phyloP scores from a whole-genome alignment of 2,329 filamentous ascomycete species.

The Fusarium longipes region DNA sequence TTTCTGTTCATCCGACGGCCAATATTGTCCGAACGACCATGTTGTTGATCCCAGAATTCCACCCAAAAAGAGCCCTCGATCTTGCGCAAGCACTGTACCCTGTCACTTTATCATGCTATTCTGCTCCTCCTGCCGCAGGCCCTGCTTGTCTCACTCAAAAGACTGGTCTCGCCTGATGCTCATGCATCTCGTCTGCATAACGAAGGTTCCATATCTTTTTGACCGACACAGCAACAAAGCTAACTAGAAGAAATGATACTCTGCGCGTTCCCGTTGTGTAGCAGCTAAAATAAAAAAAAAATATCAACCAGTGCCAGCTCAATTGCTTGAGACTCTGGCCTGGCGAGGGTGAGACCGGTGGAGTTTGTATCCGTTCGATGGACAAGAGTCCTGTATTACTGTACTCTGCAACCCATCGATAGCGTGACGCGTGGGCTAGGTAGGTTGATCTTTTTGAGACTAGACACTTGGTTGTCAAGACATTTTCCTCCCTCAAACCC shows the following conservation, averaged over 20 bases:
- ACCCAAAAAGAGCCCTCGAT: conserved; percentile 31
- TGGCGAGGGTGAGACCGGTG: conserved; percentile 12
- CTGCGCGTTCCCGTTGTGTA: conserved; percentile 1
- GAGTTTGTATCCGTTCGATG: conserved; percentile 18
- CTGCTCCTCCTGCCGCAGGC: conserved; percentile 11
- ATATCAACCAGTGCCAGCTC: conserved; percentile 2
- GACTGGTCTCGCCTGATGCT: conserved; percentile 9
- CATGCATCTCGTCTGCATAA: conserved; percentile 10
- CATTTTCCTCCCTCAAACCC: conserved; percentile 20
- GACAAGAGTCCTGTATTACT: not conserved
- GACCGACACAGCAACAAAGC: not conserved
- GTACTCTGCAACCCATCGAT: conserved; percentile 22
- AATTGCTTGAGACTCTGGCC: not conserved
- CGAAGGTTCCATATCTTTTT: not conserved
- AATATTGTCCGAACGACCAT: conserved; percentile 16
- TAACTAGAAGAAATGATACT: not conserved
- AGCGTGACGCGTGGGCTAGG: conserved; percentile 32
- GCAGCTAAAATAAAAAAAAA: conserved; percentile 7
- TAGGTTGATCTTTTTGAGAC: conserved; percentile 28
- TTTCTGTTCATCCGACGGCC: conserved; percentile 18
- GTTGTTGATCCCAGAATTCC: conserved; percentile 15
- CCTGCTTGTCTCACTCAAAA: conserved; percentile 33
- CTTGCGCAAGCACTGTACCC: conserved; percentile 2
- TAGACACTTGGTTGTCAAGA: conserved; percentile 29
- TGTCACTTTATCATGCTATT: conserved; percentile 27